A percentile compares a stretch with the other conserved stretches of the same genome.
phyloP scores from a whole-genome alignment of 371 early-diverging fungal species.

The Lichtheimia corymbifera region DNA sequence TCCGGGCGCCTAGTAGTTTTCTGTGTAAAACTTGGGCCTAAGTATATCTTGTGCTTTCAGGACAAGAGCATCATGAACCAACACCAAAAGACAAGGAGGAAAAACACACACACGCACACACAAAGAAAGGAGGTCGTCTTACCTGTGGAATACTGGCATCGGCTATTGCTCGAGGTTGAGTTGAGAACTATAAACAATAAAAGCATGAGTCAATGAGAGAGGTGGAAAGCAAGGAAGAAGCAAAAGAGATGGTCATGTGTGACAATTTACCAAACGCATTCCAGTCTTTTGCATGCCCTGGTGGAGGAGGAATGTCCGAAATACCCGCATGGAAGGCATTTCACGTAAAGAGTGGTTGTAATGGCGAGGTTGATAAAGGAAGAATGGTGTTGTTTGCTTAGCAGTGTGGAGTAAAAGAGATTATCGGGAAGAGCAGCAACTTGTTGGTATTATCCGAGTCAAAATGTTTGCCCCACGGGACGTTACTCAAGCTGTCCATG shows the following conservation, averaged over 20 bases:
- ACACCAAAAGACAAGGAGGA: too few relatives aligned
- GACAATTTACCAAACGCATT: constrained; percentile 80
- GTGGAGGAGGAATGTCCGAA: not conserved
- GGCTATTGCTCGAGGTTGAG: not conserved
- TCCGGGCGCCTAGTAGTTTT: constrained; percentile 49
- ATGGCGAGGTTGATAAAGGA: too few relatives aligned
- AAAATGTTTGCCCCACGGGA: too few relatives aligned
- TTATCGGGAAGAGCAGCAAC: too few relatives aligned
- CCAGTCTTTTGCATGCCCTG: constrained; percentile 54
- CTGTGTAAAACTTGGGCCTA: constrained; percentile 65
- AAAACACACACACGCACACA: not conserved
- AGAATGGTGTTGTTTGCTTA: too few relatives aligned
- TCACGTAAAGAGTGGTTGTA: not conserved
- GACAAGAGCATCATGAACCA: not conserved
- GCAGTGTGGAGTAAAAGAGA: too few relatives aligned
- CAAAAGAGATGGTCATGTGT: not conserved
- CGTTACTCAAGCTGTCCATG: too few relatives aligned
- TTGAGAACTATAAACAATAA: not conserved
- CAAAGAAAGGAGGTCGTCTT: not conserved
- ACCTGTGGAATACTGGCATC: constrained; percentile 18
- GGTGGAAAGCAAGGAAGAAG: not conserved
- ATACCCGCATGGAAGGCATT: constrained; percentile 2
- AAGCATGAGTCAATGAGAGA: not conserved
- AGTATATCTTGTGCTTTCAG: not conserved
- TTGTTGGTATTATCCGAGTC: too few relatives aligned